A percentile compares a stretch with the other conserved stretches of the same genome.
phyloP scores from a whole-genome alignment of 2,329 filamentous ascomycete species.

The Hypomyces rosellus region DNA sequence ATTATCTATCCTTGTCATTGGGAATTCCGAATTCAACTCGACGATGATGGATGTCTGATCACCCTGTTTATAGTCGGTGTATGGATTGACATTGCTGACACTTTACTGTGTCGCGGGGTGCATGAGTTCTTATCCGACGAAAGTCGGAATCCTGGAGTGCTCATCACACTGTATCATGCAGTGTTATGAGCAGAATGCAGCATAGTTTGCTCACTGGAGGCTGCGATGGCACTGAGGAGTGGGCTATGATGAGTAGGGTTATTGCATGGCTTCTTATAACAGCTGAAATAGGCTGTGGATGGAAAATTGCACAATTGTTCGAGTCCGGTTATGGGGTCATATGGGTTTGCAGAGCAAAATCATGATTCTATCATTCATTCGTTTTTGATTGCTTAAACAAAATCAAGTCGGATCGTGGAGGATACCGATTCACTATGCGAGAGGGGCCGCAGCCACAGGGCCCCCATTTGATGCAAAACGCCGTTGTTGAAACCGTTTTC shows the following conservation, averaged over 20 bases:
- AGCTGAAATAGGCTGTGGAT: too few relatives aligned
- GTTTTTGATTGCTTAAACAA: conserved; percentile 4
- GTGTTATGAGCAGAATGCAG: neutral
- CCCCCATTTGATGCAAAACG: conserved; percentile 32
- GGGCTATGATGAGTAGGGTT: neutral
- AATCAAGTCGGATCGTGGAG: conserved; percentile 34
- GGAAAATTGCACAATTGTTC: too few relatives aligned
- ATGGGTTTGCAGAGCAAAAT: too few relatives aligned
- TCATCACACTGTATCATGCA: neutral
- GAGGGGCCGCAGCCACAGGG: conserved; percentile 21
- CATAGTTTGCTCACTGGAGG: too few relatives aligned
- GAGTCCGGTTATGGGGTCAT: too few relatives aligned
- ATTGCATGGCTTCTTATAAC: neutral
- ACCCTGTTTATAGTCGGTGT: too few relatives aligned
- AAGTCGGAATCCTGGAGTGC: neutral
- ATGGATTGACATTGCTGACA: neutral
- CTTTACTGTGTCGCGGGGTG: neutral
- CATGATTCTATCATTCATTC: conserved; percentile 5
- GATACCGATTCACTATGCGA: conserved; percentile 33
- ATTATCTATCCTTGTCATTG: too few relatives aligned
- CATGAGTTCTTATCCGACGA: neutral
- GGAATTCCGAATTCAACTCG: too few relatives aligned
- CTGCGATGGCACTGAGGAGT: too few relatives aligned
- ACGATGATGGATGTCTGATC: too few relatives aligned
- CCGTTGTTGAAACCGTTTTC: conserved; percentile 52